Base-by-base conservation (phyloP, 1,284 basidiomycete species). In the Sporisorium graminicola region DNA sequence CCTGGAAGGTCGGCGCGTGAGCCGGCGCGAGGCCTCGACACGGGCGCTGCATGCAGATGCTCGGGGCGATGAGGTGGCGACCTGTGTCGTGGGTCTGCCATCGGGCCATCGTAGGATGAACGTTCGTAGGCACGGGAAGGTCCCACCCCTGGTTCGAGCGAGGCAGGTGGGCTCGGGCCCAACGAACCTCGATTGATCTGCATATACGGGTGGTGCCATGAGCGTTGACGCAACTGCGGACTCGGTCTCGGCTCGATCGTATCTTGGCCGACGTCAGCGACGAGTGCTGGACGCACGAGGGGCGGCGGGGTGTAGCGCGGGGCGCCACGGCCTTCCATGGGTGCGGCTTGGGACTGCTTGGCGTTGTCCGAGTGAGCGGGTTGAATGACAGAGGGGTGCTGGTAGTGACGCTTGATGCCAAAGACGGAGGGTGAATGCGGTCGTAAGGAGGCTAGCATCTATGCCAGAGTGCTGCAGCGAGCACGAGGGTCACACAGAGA, bases 171-270 rank as follows among this genome's bases (percentile, higher is more conserved):
- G 16, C 69, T 72, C 2, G 56, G 56, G 5, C 56, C 69, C 18
- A 58, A 63, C 12, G 59, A n/a, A 7, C 51, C 56, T 3, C 69
- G 63, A 20, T 55, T 1, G 2, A 59, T 12, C 13, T 37, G 42
- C 64, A 72, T 66, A 35, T 76, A 76, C 0, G 74, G 74, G 53
- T 76, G 74, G 47, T 77, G 74, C 74, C 74, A 77, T 0, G 69
- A 72, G 46, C 69, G 65, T 35, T 77, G 69, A 16, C 69, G 62
- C 9, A 61, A 49, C 56, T 72, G 68, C 0, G 68, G 74, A 22
- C 68, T 69, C 16, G 63, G 63, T 35, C 69, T 65, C 51, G 63
- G 69, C 33, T 72, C 63, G 9, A 52, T 14, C 8, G 55, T 18
- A 27, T 72, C 46, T 14, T 26, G 55, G 9, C 22, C 56, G 9